Conservation (phyloP, 805 yeast species). For the Wickerhamomyces chambardii region DNA sequence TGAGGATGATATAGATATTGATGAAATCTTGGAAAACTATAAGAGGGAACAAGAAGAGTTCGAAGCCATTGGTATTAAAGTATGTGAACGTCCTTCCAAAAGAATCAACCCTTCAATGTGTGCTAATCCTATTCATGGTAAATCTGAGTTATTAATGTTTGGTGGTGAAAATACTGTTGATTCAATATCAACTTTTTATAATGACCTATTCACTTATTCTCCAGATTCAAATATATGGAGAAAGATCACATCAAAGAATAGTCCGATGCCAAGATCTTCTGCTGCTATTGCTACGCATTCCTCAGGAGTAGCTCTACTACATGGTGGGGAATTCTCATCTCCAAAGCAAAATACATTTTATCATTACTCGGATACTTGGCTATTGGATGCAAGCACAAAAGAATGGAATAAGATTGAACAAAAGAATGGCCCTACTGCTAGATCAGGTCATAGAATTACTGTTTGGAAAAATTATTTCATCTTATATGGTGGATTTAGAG, state of each 20-base stretch:
- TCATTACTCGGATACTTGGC: conserved; percentile 96
- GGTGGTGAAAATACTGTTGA: conserved; percentile 75
- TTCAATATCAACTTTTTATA: conserved; percentile 58
- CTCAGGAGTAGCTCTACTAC: conserved; percentile 73
- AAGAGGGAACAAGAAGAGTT: conserved; percentile 76
- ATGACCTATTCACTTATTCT: conserved; percentile 68
- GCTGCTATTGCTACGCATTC: conserved; percentile 94
- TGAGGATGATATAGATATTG: conserved; percentile 82
- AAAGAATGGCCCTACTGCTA: conserved; percentile 68
- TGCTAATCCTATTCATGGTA: conserved; percentile 66
- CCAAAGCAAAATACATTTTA: conserved; percentile 95
- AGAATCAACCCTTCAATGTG: conserved; percentile 72
- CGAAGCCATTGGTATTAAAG: conserved; percentile 57
- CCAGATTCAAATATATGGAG: conserved; percentile 81
- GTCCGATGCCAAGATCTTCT: conserved; percentile 90
- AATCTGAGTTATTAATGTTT: conserved; percentile 70
- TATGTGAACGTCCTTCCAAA: conserved; percentile 50
- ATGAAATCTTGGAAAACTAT: conserved; percentile 67
- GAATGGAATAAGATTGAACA: conserved; percentile 87
- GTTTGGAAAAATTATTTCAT: conserved; percentile 88
- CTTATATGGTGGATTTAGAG: conserved; percentile 89
- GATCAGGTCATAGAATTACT: conserved; percentile 90
- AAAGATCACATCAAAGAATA: conserved; percentile 64
- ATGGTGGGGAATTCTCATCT: conserved; percentile 96
- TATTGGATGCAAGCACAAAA: conserved; percentile 71